Percentiles rank a stretch among this genome's conserved stretches.
These are phyloP conservation scores for Boehmeria nivea DNA, from an alignment of 306 rosid species.

Conservation along the genomic window DNA sequence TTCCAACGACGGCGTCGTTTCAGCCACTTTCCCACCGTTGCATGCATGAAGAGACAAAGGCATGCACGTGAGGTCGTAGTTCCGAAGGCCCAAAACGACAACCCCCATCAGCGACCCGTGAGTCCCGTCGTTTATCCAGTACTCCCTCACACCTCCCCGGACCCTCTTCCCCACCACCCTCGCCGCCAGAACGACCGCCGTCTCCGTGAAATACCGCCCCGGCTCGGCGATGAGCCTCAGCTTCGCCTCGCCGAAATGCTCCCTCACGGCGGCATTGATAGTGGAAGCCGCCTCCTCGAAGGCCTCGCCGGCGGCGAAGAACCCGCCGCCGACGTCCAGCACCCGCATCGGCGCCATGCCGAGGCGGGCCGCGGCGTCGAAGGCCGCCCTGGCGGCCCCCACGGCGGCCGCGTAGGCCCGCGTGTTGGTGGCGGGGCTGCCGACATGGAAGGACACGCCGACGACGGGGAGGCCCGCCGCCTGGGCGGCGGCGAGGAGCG, in stretches of 20 bases:
- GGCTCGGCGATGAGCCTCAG: constrained; percentile 44
- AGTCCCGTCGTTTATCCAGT: constrained; percentile 61
- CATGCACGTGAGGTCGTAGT: neutral
- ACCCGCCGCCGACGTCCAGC: constrained; percentile 61
- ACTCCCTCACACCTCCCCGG: constrained; percentile 40
- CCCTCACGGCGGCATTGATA: constrained; percentile 25
- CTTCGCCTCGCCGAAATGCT: constrained; percentile 19
- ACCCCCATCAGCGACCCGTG: neutral
- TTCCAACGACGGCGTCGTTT: neutral
- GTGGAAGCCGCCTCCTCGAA: constrained; percentile 32
- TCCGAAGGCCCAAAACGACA: too few species aligned
- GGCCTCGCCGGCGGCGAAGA: constrained; percentile 18
- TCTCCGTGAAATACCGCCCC: constrained; percentile 43
- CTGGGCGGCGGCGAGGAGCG: constrained; percentile 41
- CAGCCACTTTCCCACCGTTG: neutral
- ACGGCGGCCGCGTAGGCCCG: constrained; percentile 29
- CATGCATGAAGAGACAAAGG: neutral
- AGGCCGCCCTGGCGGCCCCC: constrained; percentile 29
- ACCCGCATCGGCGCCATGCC: constrained; percentile 40
- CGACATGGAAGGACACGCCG: constrained; percentile 61
- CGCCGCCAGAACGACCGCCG: constrained; percentile 32
- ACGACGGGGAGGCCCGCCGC: constrained; percentile 26
- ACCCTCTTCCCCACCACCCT: constrained; percentile 50
- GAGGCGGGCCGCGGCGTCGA: constrained; percentile 31
- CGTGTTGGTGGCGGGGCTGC: constrained; percentile 38